These are phyloP conservation scores for Hymenoscyphus infarciens DNA, from an alignment of 2,329 filamentous ascomycete species.

Conservation along the genomic window DNA sequence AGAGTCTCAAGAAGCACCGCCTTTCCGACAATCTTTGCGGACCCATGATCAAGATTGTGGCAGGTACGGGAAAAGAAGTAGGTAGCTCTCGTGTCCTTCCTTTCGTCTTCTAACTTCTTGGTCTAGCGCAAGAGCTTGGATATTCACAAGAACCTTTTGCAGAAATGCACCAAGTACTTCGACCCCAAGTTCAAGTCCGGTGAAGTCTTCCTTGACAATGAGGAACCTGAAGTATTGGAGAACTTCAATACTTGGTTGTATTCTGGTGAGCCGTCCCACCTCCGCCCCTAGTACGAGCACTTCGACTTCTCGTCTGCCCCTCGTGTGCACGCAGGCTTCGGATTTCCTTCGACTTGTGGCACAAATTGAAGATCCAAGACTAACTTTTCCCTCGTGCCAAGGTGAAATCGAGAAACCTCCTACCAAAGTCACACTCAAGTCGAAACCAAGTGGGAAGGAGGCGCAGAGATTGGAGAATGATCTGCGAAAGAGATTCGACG, in stretches of 20 bases:
- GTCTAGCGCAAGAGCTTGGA: conserved; percentile 14
- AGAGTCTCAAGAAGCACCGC: conserved; percentile 17
- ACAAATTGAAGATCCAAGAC: not conserved
- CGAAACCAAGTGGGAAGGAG: not conserved
- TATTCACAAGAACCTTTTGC: conserved; percentile 19
- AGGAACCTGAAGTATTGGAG: conserved; percentile 15
- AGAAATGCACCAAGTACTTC: conserved; percentile 17
- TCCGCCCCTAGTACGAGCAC: conserved; percentile 6
- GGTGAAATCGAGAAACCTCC: not conserved
- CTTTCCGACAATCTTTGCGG: conserved; percentile 10
- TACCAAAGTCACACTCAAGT: not conserved
- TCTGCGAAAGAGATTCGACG: not conserved
- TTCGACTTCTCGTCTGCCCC: not conserved
- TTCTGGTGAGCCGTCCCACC: not conserved
- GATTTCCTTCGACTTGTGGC: not conserved
- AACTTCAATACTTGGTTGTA: conserved; percentile 20
- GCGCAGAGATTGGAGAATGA: not conserved
- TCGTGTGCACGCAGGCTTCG: not conserved
- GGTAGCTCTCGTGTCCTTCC: not conserved
- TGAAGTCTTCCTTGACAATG: conserved; percentile 16
- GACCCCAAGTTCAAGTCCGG: conserved; percentile 12
- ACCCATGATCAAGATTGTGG: conserved; percentile 7
- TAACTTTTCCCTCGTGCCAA: not conserved
- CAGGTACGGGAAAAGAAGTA: not conserved
- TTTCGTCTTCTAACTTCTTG: conserved; percentile 3